Percentiles rank a stretch among this genome's conserved stretches.
phyloP scores from a whole-genome alignment of 192 early-diverging fungal species.

The Backusella circina region DNA sequence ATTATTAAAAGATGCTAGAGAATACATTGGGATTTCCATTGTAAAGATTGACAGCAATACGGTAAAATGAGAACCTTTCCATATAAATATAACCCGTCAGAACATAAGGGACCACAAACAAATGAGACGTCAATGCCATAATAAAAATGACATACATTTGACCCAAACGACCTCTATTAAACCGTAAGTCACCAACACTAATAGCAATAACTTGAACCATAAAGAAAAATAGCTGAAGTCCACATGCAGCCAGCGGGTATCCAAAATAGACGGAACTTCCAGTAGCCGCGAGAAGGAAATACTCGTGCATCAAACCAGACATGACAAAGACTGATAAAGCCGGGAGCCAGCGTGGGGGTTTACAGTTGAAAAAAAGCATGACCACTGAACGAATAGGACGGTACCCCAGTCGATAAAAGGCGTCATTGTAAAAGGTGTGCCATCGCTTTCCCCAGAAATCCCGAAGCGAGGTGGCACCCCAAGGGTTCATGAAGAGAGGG shows the following conservation, averaged over 20 bases:
- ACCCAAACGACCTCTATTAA: background rate
- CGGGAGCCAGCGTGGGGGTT: slow-evolving; percentile 1
- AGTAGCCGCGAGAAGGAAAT: slow-evolving; percentile 6
- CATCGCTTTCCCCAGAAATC: slow-evolving; percentile 16
- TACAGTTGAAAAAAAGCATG: background rate
- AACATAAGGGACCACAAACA: slow-evolving; percentile 18
- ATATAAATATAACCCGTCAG: slow-evolving; percentile 9
- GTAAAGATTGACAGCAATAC: slow-evolving; percentile 4
- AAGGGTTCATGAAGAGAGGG: slow-evolving; percentile 3
- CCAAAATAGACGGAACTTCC: slow-evolving; percentile 2
- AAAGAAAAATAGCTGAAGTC: slow-evolving; percentile 5
- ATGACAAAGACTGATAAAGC: slow-evolving; percentile 12
- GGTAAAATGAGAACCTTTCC: slow-evolving; percentile 11
- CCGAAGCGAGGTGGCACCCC: background rate
- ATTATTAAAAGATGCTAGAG: background rate
- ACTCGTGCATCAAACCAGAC: slow-evolving; percentile 17
- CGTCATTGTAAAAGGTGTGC: slow-evolving; percentile 16
- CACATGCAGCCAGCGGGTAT: background rate
- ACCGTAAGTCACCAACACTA: background rate
- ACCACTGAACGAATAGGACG: background rate
- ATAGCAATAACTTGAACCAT: background rate
- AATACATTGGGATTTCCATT: background rate
- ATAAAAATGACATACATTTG: background rate
- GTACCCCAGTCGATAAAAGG: slow-evolving; percentile 15
- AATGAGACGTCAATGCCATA: slow-evolving; percentile 10